Base-by-base conservation (phyloP, 306 rosid genomes). In the Acmispon strigosus region DNA sequence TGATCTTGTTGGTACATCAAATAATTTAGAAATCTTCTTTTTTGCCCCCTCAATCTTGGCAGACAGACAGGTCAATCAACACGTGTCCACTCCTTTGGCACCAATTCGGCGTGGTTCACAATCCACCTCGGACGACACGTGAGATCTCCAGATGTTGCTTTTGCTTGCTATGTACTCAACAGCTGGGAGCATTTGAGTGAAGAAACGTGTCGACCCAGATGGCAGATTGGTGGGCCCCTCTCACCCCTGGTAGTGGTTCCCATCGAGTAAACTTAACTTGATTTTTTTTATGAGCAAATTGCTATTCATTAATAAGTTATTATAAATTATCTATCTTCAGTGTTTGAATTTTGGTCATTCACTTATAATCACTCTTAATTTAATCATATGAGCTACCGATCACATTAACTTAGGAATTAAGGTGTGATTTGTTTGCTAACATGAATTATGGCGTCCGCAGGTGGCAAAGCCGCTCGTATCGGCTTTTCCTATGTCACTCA, bases 81-180 rank as follows among this genome's bases (percentile, higher is more conserved):
- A 78, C 86, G 73, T 76, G 84, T 83, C 78, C 32, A 27, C n/a
- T n/a, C n/a, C 4, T 2, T 4, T 10, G 9, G 12, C 3, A 51
- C 76, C 48, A 51, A 39, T 52, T 56, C 10, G 4, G 4, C 2
- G 43, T 50, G 44, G 45, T 29, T 57, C 1, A 1, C 0, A 14
- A 45, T 51, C 90, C 97, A 91, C 10, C 72, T 29, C 14, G 74
- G 89, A 79, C 0, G 83, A 81, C 96, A 85, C 85, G 81, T 80
- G 79, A 34, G 76, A 70, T 45, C 9, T 32, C 15, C 50, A 11
- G 22, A 2, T 29, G 37, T 14, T 29, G 4, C 69, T 84, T 84
- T 86, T 83, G 89, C 87, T 57, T 86, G 78, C 32, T n/a, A 0
- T 54, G 43, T 67, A 88, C 92, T 87, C 82, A 61, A 86, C n/a